Conservation (phyloP, 768 basidiomycete species). For the Podaxis carcinomalis region DNA sequence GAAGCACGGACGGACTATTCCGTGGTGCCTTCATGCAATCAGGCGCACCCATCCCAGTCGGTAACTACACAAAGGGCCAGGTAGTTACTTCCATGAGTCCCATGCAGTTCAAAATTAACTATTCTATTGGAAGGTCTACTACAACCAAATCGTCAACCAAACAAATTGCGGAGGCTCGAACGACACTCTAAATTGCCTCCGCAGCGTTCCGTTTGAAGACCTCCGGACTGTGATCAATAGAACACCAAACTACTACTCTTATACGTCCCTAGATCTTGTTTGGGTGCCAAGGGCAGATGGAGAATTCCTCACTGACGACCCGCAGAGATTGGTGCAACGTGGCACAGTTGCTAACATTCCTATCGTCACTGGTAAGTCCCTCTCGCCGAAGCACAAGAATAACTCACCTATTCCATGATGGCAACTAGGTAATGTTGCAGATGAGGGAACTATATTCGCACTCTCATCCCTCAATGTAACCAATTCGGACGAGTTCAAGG, state of each 20-base stretch:
- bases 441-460: slow-evolving; percentile 53
- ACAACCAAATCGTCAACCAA: slow-evolving; percentile 34
- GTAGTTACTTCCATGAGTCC: slow-evolving; percentile 1
- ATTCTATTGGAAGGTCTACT: slow-evolving; percentile 20
- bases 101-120: background rate
- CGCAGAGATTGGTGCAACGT: slow-evolving; percentile 35
- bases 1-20: slow-evolving; percentile 33
- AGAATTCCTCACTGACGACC: slow-evolving; percentile 38
- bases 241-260: slow-evolving; percentile 21
- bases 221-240: slow-evolving; percentile 26
- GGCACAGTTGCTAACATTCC: slow-evolving; percentile 46
- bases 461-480: slow-evolving; percentile 39
- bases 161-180: slow-evolving; percentile 28
- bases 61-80: slow-evolving; percentile 28
- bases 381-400: background rate
- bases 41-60: slow-evolving; percentile 30
- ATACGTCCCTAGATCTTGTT: slow-evolving; percentile 35
- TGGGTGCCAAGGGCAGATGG: slow-evolving; percentile 51
- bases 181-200: slow-evolving; percentile 41
- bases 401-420: background rate
- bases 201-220: slow-evolving; percentile 26
- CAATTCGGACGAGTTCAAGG: slow-evolving; percentile 17
- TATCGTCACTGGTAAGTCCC: slow-evolving; percentile 30
- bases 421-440: slow-evolving; percentile 43
- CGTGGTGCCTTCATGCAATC: slow-evolving; percentile 43